These are phyloP conservation scores for Astrocystis sublimbata DNA, from an alignment of 495 filamentous ascomycete species.

Conservation along the genomic window DNA sequence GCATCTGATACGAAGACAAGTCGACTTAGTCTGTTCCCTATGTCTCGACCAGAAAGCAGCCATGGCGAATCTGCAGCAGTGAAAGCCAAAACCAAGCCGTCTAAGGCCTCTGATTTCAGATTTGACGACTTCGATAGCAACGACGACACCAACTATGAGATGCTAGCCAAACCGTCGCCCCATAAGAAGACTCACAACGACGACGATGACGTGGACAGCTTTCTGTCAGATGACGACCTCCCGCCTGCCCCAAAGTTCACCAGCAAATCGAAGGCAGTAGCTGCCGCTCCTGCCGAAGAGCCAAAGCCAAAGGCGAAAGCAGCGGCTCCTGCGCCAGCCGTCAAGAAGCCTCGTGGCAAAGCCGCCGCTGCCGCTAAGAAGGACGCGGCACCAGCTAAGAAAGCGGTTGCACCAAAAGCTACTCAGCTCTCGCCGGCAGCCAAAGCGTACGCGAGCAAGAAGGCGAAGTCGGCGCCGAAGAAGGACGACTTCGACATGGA, in stretches of 20 bases:
- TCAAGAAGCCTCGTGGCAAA: constrained; percentile 55
- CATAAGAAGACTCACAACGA: constrained; percentile 52
- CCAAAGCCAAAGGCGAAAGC: constrained; percentile 33
- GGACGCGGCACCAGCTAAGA: constrained; percentile 37
- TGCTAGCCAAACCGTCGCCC: constrained; percentile 55
- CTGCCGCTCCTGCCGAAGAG: constrained; percentile 35
- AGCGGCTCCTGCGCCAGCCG: constrained; percentile 38
- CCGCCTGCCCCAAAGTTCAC: constrained; percentile 41
- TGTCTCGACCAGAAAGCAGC: constrained; percentile 67
- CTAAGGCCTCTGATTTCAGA: constrained; percentile 41
- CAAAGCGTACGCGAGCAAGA: constrained; percentile 78
- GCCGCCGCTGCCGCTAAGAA: constrained; percentile 38
- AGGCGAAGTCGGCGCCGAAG: constrained; percentile 56
- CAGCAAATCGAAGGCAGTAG: constrained; percentile 35
- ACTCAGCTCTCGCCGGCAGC: constrained; percentile 68
- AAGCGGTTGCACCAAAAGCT: constrained; percentile 31
- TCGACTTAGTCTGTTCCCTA: constrained; percentile 68
- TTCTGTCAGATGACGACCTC: constrained; percentile 57
- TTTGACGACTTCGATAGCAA: constrained; percentile 59
- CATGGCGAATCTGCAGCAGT: constrained; percentile 45
- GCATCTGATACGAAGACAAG: constrained; percentile 50
- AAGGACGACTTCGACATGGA: constrained; percentile 46
- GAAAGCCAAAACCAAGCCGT: constrained; percentile 54
- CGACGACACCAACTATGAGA: constrained; percentile 84
- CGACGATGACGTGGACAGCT: constrained; percentile 62